Percentiles rank a stretch among this genome's conserved stretches.
Evolutionary conservation across 768 basidiomycete species (phyloP).

Genomic region (Lentinus brumalis): DNA sequence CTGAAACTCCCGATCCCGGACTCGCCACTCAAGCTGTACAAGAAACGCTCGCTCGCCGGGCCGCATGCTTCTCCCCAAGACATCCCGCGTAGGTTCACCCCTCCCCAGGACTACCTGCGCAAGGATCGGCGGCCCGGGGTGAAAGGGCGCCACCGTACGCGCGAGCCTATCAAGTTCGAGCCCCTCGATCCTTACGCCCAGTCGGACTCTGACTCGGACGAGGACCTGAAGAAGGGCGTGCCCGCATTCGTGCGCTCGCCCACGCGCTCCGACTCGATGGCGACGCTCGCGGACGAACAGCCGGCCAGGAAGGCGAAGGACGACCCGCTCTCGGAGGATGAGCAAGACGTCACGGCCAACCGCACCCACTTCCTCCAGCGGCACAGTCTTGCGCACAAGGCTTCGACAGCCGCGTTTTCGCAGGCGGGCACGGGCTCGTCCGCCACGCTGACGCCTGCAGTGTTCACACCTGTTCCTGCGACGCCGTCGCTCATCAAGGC

Average conservation of each 20-base stretch:
- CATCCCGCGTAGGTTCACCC: constrained; percentile 19
- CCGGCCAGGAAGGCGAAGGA: constrained; percentile 1
- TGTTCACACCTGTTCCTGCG: constrained; percentile 50
- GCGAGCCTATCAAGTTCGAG: constrained; percentile 43
- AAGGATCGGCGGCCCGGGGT: constrained; percentile 19
- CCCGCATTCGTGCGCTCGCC: constrained; percentile 18
- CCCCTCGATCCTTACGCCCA: constrained; percentile 27
- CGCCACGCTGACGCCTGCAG: constrained; percentile 16
- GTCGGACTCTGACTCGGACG: constrained; percentile 31
- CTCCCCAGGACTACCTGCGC: constrained; percentile 17
- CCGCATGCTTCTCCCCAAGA: constrained; percentile 19
- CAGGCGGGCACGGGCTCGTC: constrained; percentile 19
- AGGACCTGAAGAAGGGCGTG: constrained; percentile 32
- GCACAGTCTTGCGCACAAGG: constrained; percentile 28
- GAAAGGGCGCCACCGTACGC: constrained; percentile 36
- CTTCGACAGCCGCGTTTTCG: constrained; percentile 28
- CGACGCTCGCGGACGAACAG: constrained; percentile 27
- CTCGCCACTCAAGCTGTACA: constrained; percentile 21
- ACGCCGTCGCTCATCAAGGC: constrained; percentile 68
- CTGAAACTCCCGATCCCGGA: constrained; percentile 21
- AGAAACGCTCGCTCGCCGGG: constrained; percentile 17
- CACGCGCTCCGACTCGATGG: constrained; percentile 23
- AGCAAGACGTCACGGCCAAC: constrained; percentile 30
- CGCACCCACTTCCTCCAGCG: constrained; percentile 43
- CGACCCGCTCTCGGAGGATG: constrained; percentile 31